These are phyloP conservation scores for Pythium monospermum DNA, from an alignment of 352 stramenopile species.

Conservation along the genomic window DNA sequence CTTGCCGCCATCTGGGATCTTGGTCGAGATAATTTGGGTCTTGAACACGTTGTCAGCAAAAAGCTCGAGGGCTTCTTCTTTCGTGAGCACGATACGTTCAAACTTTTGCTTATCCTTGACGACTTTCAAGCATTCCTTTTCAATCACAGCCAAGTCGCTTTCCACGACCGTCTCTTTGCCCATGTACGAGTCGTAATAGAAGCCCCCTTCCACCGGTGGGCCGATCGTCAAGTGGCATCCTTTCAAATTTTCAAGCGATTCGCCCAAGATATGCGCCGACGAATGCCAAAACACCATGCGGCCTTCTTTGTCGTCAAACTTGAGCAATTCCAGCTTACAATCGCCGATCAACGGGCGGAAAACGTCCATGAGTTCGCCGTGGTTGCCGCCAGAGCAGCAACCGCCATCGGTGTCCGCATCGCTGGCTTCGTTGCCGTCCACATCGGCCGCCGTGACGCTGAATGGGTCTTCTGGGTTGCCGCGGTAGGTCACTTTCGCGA, in stretches of 20 bases:
- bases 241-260: conserved; percentile 96
- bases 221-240: conserved; percentile 93
- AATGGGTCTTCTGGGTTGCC: conserved; percentile 68
- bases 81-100: conserved; percentile 84
- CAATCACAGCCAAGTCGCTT: conserved; percentile 71
- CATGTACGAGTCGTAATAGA: conserved; percentile 97
- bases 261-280: conserved; percentile 98
- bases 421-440: conserved; percentile 81
- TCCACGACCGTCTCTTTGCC: conserved; percentile 62
- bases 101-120: conserved; percentile 93
- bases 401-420: conserved; percentile 47
- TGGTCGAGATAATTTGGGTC: conserved; percentile 94
- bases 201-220: conserved; percentile 95
- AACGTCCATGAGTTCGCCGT: conserved; percentile 92
- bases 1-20: conserved; percentile 91
- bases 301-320: conserved; percentile 61
- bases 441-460: conserved; percentile 75
- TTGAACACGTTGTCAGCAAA: conserved; percentile 96
- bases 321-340: too few relatives aligned
- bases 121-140: conserved; percentile 92
- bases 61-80: conserved; percentile 88
- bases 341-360: neutral
- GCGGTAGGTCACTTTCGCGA: conserved; percentile 71
- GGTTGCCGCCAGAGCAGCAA: conserved; percentile 48
- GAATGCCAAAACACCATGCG: conserved; percentile 97